Base-by-base conservation (phyloP, 176 grass and related monocot genomes). In the Zea luxurians region DNA sequence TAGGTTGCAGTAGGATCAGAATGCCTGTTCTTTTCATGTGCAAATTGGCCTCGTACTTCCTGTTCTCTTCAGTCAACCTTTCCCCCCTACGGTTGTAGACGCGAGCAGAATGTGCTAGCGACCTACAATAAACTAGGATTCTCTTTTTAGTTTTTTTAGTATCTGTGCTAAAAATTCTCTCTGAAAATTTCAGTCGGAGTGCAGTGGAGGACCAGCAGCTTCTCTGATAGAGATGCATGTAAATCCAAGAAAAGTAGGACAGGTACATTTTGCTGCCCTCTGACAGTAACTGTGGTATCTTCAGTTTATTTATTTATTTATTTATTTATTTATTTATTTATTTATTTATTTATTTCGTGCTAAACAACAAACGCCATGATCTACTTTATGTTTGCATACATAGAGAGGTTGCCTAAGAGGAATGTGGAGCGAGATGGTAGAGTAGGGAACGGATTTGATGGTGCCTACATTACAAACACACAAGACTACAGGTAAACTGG, bases 171-270 rank as follows among this genome's bases (percentile, higher is more conserved):
- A 81, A 40, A 40, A 7, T 72, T 81, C 13, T 48, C 73, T 67
- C 41, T 85, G 83, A 60, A 49, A n/a, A 83, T 89, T 83, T 85
- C 80, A 90, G 88, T 86, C 34, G 86, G 82, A 54, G 67, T 78
- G 38, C 68, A 87, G 48, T 90, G 84, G 81, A 86, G 89, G 70
- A 65, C 90, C 65, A 95, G 16, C 15, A 21, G 90, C 44, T 89
- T 90, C 73, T 92, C 90, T 17, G 92, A 99, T 79, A 95, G 88
- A 78, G 89, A 90, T 78, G 78, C 79, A 61, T 92, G 83, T 75
- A 91, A 91, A 87, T 80, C 83, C 62, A 99, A 95, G 83, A 99
- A 91, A 87, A 93, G 88, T 73, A 93, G 86, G 87, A 93, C 90
- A 74, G 96, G 96, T 95, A 89, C 58, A 81, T 79, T 86, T 62